phyloP scores from a whole-genome alignment of 306 rosid genomes.

The Fagus crenata region DNA sequence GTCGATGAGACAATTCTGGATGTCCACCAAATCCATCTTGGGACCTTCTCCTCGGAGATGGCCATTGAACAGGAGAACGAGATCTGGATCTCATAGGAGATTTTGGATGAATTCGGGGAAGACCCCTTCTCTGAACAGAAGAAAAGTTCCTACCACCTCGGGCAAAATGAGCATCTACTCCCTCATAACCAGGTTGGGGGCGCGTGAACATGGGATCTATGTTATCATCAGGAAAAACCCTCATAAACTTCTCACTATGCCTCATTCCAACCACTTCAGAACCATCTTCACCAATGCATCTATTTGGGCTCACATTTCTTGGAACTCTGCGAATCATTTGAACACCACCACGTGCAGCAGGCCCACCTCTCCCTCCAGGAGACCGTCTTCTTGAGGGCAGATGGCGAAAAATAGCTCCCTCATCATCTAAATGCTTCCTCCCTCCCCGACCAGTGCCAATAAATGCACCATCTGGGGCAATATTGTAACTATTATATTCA shows the following conservation, averaged over 20 bases:
- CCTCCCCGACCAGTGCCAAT: conserved; percentile 62
- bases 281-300: conserved; percentile 58
- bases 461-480: conserved; percentile 54
- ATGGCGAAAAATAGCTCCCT: conserved; percentile 40
- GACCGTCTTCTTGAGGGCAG: conserved; percentile 72
- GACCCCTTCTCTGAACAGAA: conserved; percentile 61
- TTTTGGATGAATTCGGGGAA: conserved; percentile 58
- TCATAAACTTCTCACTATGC: conserved; percentile 60
- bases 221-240: conserved; percentile 54
- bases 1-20: conserved; percentile 55
- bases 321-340: conserved; percentile 62
- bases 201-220: conserved; percentile 54
- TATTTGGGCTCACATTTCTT: conserved; percentile 61
- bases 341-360: conserved; percentile 32
- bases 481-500: conserved; percentile 54
- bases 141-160: conserved; percentile 64
- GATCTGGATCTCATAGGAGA: conserved; percentile 75
- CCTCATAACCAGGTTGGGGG: conserved; percentile 57
- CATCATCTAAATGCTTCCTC: conserved; percentile 63
- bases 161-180: conserved; percentile 54
- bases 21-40: conserved; percentile 73
- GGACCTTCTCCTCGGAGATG: conserved; percentile 75
- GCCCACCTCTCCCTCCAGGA: conserved; percentile 53
- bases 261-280: conserved; percentile 62
- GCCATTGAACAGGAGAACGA: conserved; percentile 81